Base-by-base conservation (phyloP, 78 protist genomes). In the Dictyostelium firmibasis region DNA sequence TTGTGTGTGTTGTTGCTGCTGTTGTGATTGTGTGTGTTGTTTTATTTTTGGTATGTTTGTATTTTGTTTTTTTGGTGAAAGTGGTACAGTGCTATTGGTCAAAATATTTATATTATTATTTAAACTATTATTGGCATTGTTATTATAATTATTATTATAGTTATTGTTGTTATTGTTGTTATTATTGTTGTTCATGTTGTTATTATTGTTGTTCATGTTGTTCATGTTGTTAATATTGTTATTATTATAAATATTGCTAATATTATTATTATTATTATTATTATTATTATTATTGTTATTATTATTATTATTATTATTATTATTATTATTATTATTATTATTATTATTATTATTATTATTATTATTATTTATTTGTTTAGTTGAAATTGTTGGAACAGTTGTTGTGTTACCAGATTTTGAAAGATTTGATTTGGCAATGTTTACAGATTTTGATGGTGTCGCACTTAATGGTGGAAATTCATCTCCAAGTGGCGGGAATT, bases 401-500 rank as follows among this genome's bases (percentile, higher is more conserved):
- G 43, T 3, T 33, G n/a, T 72, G 2, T 20, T 25, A 11, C 38
- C 35, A 27, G 75, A 27, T 67, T 27, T 67, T 20, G 67, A 27
- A 27, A 67, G 31, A 67, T 67, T 67, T 11, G 75, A 67, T 67
- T 67, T 67, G 4, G 3, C 11, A 35, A 13, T 35, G 18, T 27
- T 74, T 35, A 47, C 13, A 18, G 81, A 74, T 25, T 74, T 33
- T 33, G 81, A 33, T 2, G 83, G 35, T 14, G 85, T 81, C 25
- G 31, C 60, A 25, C 69, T 25, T 33, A 44, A 25, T n/a, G 76
- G 35, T 25, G 47, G 31, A 8, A 33, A 29, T 57, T 31, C 53
- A 57, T 29, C 6, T 18, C 75, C 20, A 10, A 88, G 69, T 38
- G 86, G n/a, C 43, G 93, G 93, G n/a, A 60, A 88, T 1, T 88